These are phyloP conservation scores for Diddensiella santjacobensis DNA, from an alignment of 805 yeast genomes.

Conservation along the genomic window DNA sequence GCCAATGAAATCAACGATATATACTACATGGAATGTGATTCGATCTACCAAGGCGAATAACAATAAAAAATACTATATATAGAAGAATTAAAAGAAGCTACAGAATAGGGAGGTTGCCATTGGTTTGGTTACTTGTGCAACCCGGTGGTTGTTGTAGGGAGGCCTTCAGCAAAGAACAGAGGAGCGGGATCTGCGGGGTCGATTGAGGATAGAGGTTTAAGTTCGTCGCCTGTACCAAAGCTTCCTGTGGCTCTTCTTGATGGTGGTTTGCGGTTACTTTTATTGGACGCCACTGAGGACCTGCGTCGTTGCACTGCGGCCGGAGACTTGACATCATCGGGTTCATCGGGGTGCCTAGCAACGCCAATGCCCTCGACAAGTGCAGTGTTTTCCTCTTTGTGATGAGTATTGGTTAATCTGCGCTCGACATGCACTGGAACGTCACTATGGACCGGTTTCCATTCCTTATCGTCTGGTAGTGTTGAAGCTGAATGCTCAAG, in stretches of 20 bases:
- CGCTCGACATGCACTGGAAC: conserved; percentile 33
- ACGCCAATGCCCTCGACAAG: conserved; percentile 29
- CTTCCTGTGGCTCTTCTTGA: conserved; percentile 35
- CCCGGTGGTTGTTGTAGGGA: conserved; percentile 32
- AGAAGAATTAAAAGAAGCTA: conserved; percentile 1
- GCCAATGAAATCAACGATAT: too few relatives aligned
- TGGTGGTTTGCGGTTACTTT: conserved; percentile 13
- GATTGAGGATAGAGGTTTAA: conserved; percentile 30
- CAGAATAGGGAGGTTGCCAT: too few relatives aligned
- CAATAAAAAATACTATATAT: neutral
- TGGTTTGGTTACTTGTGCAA: too few relatives aligned
- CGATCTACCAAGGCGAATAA: too few relatives aligned
- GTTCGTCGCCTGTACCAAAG: conserved; percentile 33
- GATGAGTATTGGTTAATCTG: conserved; percentile 32
- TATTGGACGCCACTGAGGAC: conserved; percentile 25
- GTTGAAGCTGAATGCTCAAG: conserved; percentile 30
- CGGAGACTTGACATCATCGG: conserved; percentile 18
- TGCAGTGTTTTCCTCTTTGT: conserved; percentile 29
- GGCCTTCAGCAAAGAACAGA: conserved; percentile 34
- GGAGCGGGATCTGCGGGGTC: conserved; percentile 9
- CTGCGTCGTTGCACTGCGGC: conserved; percentile 25
- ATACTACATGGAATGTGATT: too few relatives aligned
- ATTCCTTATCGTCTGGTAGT: conserved; percentile 28
- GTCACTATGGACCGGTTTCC: conserved; percentile 30
- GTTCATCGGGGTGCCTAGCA: conserved; percentile 29